phyloP scores from a whole-genome alignment of 768 basidiomycete genomes.

The Gelatoporia subvermispora region DNA sequence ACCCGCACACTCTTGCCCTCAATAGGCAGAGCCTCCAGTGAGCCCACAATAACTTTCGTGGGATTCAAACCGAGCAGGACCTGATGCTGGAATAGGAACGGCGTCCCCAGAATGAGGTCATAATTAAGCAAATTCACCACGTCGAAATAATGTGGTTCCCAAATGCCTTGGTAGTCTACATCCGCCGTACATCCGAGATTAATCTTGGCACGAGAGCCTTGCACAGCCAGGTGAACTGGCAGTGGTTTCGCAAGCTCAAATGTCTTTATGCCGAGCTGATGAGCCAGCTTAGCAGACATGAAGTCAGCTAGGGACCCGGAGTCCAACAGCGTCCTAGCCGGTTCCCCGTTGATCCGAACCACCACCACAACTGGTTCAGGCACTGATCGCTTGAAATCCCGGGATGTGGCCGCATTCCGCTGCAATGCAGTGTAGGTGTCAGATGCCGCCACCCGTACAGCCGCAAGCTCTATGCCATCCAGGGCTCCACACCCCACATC shows the following conservation, averaged over 20 bases:
- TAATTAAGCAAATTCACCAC: slow-evolving; percentile 17
- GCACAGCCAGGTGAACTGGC: slow-evolving; percentile 33
- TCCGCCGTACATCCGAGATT: slow-evolving; percentile 18
- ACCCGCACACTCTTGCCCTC: slow-evolving; percentile 7
- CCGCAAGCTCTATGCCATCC: background rate
- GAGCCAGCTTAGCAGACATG: slow-evolving; percentile 11
- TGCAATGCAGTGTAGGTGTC: background rate
- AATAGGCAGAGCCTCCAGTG: slow-evolving; percentile 4
- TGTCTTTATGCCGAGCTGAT: slow-evolving; percentile 13
- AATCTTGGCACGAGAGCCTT: slow-evolving; percentile 35
- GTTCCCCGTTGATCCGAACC: slow-evolving; percentile 5
- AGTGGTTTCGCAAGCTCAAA: slow-evolving; percentile 11
- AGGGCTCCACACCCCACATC: background rate
- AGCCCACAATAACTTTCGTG: slow-evolving; percentile 12
- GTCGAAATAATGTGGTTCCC: slow-evolving; percentile 13
- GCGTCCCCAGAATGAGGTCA: slow-evolving; percentile 22
- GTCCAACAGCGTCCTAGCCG: slow-evolving; percentile 8
- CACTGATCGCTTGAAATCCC: slow-evolving; percentile 1
- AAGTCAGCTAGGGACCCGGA: slow-evolving; percentile 14
- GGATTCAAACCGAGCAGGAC: slow-evolving; percentile 18
- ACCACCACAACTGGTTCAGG: slow-evolving; percentile 1
- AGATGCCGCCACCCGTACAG: slow-evolving; percentile 21
- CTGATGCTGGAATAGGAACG: slow-evolving; percentile 14
- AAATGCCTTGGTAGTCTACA: slow-evolving; percentile 13
- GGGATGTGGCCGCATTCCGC: background rate